A percentile compares a stretch with the other conserved stretches of the same genome.
Evolutionary conservation across 2,329 filamentous ascomycete genomes (phyloP).

Genomic region (Paraphoma sp.): DNA sequence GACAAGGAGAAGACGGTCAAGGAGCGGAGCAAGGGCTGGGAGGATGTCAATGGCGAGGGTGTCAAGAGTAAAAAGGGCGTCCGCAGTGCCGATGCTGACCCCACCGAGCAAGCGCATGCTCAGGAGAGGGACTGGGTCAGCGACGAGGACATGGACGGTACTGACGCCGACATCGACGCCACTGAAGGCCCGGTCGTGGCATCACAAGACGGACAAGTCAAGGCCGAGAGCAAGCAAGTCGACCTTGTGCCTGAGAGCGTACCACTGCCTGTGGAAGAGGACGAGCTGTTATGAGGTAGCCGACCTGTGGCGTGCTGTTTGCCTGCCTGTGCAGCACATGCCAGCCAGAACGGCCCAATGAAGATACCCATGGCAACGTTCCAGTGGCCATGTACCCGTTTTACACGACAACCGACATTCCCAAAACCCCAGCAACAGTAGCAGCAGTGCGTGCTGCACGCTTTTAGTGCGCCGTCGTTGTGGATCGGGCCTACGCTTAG

Average conservation of each 20-base stretch:
- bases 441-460: no score
- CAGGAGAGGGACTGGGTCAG: constrained; percentile 32
- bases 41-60: constrained; percentile 42
- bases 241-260: constrained; percentile 8
- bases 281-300: neutral
- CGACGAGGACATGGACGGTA: constrained; percentile 41
- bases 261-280: neutral
- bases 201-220: constrained; percentile 3
- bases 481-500: no score
- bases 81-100: constrained; percentile 23
- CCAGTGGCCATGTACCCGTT: no score
- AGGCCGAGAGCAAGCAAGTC: constrained; percentile 21
- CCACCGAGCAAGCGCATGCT: constrained; percentile 14
- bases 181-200: neutral
- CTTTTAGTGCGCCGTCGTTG: no score
- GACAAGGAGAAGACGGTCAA: constrained; percentile 56
- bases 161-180: neutral
- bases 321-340: neutral
- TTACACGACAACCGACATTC: no score
- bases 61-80: constrained; percentile 23
- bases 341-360: neutral
- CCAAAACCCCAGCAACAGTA: no score
- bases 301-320: neutral
- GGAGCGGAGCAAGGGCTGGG: constrained; percentile 54
- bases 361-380: no score